These are phyloP conservation scores for Oryza punctata DNA, from an alignment of 176 grass and related monocot species.

Conservation along the genomic window DNA sequence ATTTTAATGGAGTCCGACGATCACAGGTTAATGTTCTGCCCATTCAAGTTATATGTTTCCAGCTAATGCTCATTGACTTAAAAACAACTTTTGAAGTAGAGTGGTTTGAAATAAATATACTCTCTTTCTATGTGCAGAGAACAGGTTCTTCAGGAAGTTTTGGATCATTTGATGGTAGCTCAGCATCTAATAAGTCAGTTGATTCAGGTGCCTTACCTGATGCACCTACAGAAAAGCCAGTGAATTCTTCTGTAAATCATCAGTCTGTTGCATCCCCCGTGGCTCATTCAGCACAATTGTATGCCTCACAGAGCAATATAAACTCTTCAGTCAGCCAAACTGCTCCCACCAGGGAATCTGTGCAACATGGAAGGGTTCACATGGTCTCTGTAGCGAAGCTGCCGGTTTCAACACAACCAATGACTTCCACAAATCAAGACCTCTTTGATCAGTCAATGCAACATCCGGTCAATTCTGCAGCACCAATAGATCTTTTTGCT, in stretches of 20 bases:
- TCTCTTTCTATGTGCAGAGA: constrained; percentile 65
- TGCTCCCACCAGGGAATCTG: constrained; percentile 3
- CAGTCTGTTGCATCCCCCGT: constrained; percentile 39
- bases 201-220: constrained; percentile 55
- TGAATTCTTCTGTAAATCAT: constrained; percentile 47
- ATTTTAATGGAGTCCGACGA: constrained; percentile 38
- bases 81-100: constrained; percentile 19
- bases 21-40: constrained; percentile 56
- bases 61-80: constrained; percentile 31
- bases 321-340: constrained; percentile 35
- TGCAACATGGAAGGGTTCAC: constrained; percentile 24
- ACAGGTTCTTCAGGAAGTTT: constrained; percentile 84
- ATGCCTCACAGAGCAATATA: constrained; percentile 29
- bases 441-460: constrained; percentile 57
- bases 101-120: constrained; percentile 21
- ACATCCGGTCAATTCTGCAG: constrained; percentile 26
- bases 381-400: neutral
- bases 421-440: constrained; percentile 26
- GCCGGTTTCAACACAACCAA: constrained; percentile 26
- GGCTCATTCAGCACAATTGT: constrained; percentile 43
- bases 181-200: constrained; percentile 47
- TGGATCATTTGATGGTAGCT: constrained; percentile 71
- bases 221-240: constrained; percentile 52
- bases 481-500: constrained; percentile 64
- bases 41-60: constrained; percentile 21